Evolutionary conservation across 257 asterid species (phyloP).

Genomic region (Petunia axillaris): DNA sequence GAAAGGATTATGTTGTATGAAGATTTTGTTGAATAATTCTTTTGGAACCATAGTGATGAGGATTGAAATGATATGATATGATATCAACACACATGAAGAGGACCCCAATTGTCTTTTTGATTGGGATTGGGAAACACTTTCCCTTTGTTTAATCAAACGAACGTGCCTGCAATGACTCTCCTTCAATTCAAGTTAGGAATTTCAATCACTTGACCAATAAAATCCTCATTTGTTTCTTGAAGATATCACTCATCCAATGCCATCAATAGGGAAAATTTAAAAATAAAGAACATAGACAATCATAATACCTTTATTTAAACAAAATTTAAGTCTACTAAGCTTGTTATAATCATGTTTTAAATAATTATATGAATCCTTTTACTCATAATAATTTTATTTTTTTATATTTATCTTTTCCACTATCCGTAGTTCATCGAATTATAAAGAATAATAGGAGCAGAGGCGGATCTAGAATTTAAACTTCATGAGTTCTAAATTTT

Average conservation of each 20-base stretch:
- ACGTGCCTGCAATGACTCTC: slow-evolving; percentile 11
- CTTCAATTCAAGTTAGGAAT: neutral
- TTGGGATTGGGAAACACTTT: neutral
- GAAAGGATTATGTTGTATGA: neutral
- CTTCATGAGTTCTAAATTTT: too few relatives aligned
- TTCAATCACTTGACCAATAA: slow-evolving; percentile 9
- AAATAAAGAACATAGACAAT: too few relatives aligned
- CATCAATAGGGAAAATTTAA: neutral
- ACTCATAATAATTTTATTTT: too few relatives aligned
- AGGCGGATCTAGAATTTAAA: too few relatives aligned
- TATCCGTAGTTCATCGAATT: too few relatives aligned
- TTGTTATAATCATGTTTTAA: too few relatives aligned
- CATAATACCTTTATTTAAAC: too few relatives aligned
- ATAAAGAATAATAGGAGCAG: too few relatives aligned
- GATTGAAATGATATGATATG: slow-evolving; percentile 15
- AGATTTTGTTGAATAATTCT: neutral
- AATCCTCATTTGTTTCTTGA: neutral
- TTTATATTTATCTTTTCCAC: too few relatives aligned
- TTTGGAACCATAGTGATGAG: neutral
- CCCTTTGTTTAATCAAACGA: neutral
- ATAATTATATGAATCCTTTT: too few relatives aligned
- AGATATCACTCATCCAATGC: neutral
- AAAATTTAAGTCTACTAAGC: too few relatives aligned
- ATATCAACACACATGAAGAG: slow-evolving; percentile 9
- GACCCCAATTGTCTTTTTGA: neutral